Evolutionary conservation across 179 eudicot genomes (phyloP), one percentile per base, ranked within the genome.

Genomic region (Spergularia azorica): DNA sequence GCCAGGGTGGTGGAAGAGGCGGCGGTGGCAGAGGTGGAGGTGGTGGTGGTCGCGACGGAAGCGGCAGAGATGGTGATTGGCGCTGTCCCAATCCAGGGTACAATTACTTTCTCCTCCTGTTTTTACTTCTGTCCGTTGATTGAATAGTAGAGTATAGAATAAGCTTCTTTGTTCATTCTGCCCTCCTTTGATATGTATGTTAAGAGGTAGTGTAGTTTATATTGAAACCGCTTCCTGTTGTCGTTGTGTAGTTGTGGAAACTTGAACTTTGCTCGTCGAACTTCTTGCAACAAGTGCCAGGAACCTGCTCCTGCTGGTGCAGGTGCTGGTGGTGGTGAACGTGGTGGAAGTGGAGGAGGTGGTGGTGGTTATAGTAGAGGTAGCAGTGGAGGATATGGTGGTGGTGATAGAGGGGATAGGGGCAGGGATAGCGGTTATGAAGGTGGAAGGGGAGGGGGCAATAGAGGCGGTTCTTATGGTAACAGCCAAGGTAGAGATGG

Each of bases 11-110:
- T 13, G 82, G 89, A 15, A 82, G 86, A 21, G 82, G 86, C 15
- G 79, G 60, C 8, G 67, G 79, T 16, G n/a, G n/a, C n/a, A n/a
- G n/a, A n/a, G 71, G 88, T 0, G 82, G 89, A 0, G n/a, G n/a
- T n/a, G 89, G 91, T 2, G 90, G 92, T 14, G 86, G 93, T 3
- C 91, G 92, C 14, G 91, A 94, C 15, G 90, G 94, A 16, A 82
- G 92, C 70, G 97, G 92, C 41, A 82, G 92, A 79, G 98, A 93
- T 55, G 98, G 98, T 5, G 98, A 95, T 55, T 93, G 98, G 98
- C 88, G 86, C 39, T 95, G 98, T 79, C 95, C 98, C 70, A 88
- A 91, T 72, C 85, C 94, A 32, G 82, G 96, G 98, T 95, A 86
- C 32, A 13, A 17, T 56, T 57, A 6, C 9, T 14, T 17, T 1